Base-by-base conservation (phyloP, 2,329 filamentous ascomycete species). In the Diplodia sapinea region DNA sequence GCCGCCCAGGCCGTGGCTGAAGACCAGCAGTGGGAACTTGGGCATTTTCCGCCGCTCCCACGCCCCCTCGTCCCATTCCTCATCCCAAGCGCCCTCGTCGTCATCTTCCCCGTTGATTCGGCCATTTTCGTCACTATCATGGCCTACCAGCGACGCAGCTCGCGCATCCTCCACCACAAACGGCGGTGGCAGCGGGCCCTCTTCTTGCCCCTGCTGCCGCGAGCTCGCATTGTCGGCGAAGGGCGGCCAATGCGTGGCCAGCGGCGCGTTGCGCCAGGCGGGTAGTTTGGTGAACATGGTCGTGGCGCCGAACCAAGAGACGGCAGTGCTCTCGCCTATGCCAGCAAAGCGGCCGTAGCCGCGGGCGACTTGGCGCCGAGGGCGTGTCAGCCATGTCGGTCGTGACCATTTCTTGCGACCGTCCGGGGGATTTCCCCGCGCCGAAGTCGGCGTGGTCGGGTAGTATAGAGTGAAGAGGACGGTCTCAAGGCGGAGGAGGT, bases 391-490 rank as follows among this genome's bases (percentile, higher is more conserved):
- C 88, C 88, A 90, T 7, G 87, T 85, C 64, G 87, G 83, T 6
- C 88, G 82, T 20, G 82, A 84, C 71, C 82, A 83, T 49, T 80
- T 79, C 51, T 79, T 79, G 36, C 76, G 72, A 1, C 82, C 79
- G 29, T 78, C 78, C 11, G 79, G 78, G 15, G 77, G 75, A 26
- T 76, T 73, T 0, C 81, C 78, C 20, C 26, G 56, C 1, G 79
- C 77, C 17, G 75, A 76, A 8, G 79, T 81, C 66, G 84, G 73
- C 20, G 84, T 82, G 54, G 85, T 83, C 1, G 88, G 88, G 73
- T 91, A 91, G 75, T 87, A 91, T n/a, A 90, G 76, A 0, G 85
- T 85, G 76, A 90, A 85, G 4, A 90, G 80, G 9, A 90, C 86
- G 0, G 88, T 90, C 69, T 87, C 82, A 15, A 87, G 76, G 65